Evolutionary conservation across 768 basidiomycete genomes (phyloP).

Genomic region (Lactarius sp.): DNA sequence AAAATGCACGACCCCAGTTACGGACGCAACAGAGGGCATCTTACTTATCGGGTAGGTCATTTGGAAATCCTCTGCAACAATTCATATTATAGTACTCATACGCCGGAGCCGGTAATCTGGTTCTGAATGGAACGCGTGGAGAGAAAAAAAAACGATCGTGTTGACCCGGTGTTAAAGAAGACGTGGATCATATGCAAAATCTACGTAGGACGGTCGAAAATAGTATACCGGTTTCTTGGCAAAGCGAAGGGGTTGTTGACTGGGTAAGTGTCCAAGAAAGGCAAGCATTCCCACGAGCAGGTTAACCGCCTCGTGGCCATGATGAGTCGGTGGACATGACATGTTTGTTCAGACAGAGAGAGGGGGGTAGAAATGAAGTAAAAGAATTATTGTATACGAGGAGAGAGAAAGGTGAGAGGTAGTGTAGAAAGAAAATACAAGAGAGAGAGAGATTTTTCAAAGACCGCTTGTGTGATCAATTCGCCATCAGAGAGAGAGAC

Average conservation of each 20-base stretch:
- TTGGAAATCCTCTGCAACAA: too few relatives aligned
- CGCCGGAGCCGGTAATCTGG: not conserved
- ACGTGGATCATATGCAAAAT: not conserved
- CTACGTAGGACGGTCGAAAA: not conserved
- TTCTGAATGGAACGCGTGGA: not conserved
- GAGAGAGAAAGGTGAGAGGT: not conserved
- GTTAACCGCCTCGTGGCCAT: not conserved
- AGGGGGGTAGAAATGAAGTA: not conserved
- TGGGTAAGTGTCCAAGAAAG: constrained; percentile 5
- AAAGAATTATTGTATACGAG: not conserved
- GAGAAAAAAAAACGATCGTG: not conserved
- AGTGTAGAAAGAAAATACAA: not conserved
- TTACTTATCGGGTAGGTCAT: too few relatives aligned
- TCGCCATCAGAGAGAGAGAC: not conserved
- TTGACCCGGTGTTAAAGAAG: not conserved
- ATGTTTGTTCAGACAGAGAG: not conserved
- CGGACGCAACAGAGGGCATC: too few relatives aligned
- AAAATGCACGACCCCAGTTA: too few relatives aligned
- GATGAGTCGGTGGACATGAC: not conserved
- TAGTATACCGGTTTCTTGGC: not conserved
- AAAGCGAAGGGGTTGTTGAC: constrained; percentile 1
- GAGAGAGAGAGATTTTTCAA: not conserved
- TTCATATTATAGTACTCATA: too few relatives aligned
- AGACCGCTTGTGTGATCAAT: not conserved
- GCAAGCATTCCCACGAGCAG: constrained; percentile 9